phyloP scores from a whole-genome alignment of 2,329 filamentous ascomycete species.

The Nemania sp. region DNA sequence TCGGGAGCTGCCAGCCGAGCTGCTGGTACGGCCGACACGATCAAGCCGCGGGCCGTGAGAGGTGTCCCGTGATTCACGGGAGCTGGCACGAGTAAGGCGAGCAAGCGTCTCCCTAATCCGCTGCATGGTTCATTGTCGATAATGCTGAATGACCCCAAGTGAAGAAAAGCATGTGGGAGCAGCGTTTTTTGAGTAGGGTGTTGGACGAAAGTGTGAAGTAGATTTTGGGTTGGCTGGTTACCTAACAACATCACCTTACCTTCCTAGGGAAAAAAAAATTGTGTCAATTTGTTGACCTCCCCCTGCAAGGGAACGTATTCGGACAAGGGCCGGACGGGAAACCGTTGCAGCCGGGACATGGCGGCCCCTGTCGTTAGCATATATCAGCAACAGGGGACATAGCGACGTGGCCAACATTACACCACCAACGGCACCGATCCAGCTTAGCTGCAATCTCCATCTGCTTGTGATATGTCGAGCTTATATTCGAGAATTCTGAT shows the following conservation, averaged over 20 bases:
- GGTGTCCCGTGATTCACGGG: constrained; percentile 34
- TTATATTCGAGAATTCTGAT: neutral
- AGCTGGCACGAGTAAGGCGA: constrained; percentile 36
- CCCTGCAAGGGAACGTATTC: constrained; percentile 14
- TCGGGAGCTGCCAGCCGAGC: constrained; percentile 37
- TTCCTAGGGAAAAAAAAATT: constrained; percentile 13
- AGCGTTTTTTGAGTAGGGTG: constrained; percentile 6
- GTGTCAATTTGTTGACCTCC: constrained; percentile 10
- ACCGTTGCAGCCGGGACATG: constrained; percentile 30
- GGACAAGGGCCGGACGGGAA: constrained; percentile 21
- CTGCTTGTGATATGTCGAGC: neutral
- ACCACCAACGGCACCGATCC: neutral
- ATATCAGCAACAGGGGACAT: constrained; percentile 5
- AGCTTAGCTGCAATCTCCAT: neutral
- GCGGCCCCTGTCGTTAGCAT: constrained; percentile 15
- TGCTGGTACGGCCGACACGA: constrained; percentile 37
- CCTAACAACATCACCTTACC: constrained; percentile 5
- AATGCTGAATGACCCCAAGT: constrained; percentile 5
- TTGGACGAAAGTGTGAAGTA: constrained; percentile 5
- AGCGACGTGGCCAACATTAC: constrained; percentile 1
- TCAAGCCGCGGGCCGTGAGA: constrained; percentile 35
- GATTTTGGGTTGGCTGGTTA: neutral
- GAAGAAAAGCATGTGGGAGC: constrained; percentile 5
- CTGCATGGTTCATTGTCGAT: constrained; percentile 37
- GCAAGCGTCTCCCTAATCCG: constrained; percentile 40